Evolutionary conservation across 805 yeast genomes (phyloP).

Genomic region (Wickerhamiella bombiphila): DNA sequence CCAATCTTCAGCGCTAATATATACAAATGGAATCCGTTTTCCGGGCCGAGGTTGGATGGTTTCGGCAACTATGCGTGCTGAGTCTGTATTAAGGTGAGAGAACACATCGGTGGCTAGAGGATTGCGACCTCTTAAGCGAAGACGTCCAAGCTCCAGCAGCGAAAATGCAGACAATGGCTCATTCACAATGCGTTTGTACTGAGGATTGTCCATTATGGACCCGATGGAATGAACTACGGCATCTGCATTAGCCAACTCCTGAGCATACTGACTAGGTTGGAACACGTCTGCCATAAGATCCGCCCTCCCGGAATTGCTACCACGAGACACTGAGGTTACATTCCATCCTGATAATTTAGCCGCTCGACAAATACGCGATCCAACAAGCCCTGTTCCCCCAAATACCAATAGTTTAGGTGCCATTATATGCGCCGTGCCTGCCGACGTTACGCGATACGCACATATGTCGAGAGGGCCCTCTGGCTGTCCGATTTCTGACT

Average conservation of each 20-base stretch:
- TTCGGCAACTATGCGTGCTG: conserved; percentile 4
- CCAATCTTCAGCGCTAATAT: conserved; percentile 66
- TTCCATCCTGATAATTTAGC: conserved; percentile 12
- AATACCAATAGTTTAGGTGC: conserved; percentile 19
- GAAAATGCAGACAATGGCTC: conserved; percentile 8
- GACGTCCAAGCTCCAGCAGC: conserved; percentile 6
- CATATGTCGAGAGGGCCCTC: too few relatives aligned
- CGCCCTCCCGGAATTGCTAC: conserved; percentile 30
- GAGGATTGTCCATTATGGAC: conserved; percentile 47
- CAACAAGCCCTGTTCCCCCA: conserved; percentile 81
- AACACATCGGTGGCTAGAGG: conserved; percentile 10
- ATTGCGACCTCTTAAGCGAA: conserved; percentile 35
- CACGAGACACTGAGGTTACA: conserved; percentile 41
- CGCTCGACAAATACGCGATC: conserved; percentile 30
- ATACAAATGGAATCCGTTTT: conserved; percentile 36
- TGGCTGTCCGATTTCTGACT: too few relatives aligned
- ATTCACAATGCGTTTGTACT: conserved; percentile 40
- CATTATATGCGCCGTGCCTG: too few relatives aligned
- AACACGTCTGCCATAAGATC: conserved; percentile 62
- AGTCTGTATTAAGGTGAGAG: conserved; percentile 5
- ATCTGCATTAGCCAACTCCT: conserved; percentile 33
- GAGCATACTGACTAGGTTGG: conserved; percentile 41
- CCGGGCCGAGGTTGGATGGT: conserved; percentile 1
- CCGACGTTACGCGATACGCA: background rate
- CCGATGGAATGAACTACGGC: conserved; percentile 81